These are phyloP conservation scores for Curvularia hawaiiensis DNA, from an alignment of 2,329 filamentous ascomycete species.

Conservation along the genomic window DNA sequence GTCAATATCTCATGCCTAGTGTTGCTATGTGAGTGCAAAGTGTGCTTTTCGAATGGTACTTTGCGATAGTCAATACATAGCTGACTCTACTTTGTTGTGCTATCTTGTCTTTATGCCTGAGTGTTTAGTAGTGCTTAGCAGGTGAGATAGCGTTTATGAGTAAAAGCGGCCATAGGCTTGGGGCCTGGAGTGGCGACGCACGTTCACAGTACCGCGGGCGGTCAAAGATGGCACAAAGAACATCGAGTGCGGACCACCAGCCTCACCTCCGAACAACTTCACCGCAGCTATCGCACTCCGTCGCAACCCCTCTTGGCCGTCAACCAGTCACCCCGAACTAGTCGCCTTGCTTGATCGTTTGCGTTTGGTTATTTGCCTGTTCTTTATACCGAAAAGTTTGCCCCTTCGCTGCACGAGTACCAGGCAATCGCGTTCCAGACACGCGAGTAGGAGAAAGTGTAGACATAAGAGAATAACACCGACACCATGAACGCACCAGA, in stretches of 20 bases:
- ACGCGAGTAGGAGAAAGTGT: conserved; percentile 11
- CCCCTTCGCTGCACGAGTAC: conserved; percentile 4
- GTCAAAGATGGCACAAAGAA: conserved; percentile 28
- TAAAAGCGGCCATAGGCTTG: neutral
- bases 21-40: neutral
- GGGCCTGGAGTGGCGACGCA: conserved; percentile 6
- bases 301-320: neutral
- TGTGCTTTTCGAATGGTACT: neutral
- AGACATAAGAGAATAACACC: conserved; percentile 9
- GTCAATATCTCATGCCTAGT: neutral
- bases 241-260: conserved; percentile 11
- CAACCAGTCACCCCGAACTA: neutral
- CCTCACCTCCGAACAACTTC: conserved; percentile 17
- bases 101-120: neutral
- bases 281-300: conserved; percentile 2
- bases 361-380: neutral
- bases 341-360: neutral
- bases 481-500: conserved; percentile 47
- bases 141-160: neutral
- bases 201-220: conserved; percentile 16
- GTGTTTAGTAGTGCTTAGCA: neutral
- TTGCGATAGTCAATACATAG: neutral
- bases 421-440: conserved; percentile 2
- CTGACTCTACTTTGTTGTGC: neutral
- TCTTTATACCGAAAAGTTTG: neutral